Evolutionary conservation across 176 grass and related monocot genomes (phyloP).

Genomic region (Juncus inflexus): DNA sequence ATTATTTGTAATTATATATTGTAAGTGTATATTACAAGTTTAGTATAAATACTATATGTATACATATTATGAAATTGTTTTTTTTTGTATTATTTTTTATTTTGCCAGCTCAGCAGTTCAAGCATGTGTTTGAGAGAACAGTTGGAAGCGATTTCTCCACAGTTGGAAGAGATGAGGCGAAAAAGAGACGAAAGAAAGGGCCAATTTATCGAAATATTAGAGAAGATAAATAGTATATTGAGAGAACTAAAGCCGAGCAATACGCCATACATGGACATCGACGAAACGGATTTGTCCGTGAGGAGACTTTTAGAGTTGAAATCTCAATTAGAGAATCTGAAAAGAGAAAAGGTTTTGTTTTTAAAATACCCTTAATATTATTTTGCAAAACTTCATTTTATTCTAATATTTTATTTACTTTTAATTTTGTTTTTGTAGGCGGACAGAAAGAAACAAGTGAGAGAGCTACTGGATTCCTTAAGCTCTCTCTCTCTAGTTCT

Average conservation of each 20-base stretch:
- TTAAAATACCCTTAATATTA: not conserved
- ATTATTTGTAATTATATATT: no score
- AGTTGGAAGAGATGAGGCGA: conserved; percentile 51
- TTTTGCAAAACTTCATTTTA: not conserved
- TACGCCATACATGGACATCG: not conserved
- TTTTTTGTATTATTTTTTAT: conserved; percentile 1
- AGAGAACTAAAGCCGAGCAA: conserved; percentile 44
- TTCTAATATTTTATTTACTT: not conserved
- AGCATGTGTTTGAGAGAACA: conserved; percentile 54
- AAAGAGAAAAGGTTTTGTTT: conserved; percentile 53
- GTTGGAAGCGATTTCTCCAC: conserved; percentile 44
- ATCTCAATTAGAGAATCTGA: conserved; percentile 43
- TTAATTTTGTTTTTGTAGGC: conserved; percentile 42
- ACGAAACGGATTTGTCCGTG: conserved; percentile 48
- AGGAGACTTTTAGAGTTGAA: conserved; percentile 51
- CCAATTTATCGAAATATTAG: conserved; percentile 46
- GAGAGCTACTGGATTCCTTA: conserved; percentile 36
- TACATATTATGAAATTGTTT: no score
- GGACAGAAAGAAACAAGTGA: conserved; percentile 43
- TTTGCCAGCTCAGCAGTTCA: conserved; percentile 10
- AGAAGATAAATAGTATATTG: conserved; percentile 36
- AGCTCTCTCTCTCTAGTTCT: conserved; percentile 51
- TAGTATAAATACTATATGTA: no score
- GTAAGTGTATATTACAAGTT: no score
- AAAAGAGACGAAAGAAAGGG: conserved; percentile 43